phyloP scores from a whole-genome alignment of 2,329 filamentous ascomycete genomes.

The Phialemonium atrogriseum region DNA sequence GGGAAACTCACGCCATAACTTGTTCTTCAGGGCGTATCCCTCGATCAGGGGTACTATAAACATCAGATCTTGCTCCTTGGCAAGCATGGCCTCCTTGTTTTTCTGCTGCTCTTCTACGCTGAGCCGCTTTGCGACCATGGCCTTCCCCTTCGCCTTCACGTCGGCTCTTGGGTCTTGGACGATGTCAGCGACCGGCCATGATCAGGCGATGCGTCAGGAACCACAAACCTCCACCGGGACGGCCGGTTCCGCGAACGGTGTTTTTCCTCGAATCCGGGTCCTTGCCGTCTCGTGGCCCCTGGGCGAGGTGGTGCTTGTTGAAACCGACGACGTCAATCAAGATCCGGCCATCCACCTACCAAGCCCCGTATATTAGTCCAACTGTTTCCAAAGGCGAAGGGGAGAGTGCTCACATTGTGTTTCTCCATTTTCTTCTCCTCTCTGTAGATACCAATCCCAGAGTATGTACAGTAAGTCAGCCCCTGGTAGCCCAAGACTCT shows the following conservation, averaged over 20 bases:
- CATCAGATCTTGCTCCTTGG: constrained; percentile 26
- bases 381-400: too few relatives aligned
- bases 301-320: constrained; percentile 29
- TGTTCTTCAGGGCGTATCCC: constrained; percentile 38
- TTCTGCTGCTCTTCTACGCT: constrained; percentile 23
- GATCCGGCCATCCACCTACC: constrained; percentile 31
- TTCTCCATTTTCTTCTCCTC: constrained; percentile 14
- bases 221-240: too few relatives aligned
- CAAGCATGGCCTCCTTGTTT: constrained; percentile 32
- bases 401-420: too few relatives aligned
- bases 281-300: constrained; percentile 26
- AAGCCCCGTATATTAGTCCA: too few relatives aligned
- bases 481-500: constrained; percentile 33
- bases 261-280: constrained; percentile 20
- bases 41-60: constrained; percentile 32
- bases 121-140: constrained; percentile 15
- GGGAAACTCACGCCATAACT: constrained; percentile 30
- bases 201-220: too few relatives aligned
- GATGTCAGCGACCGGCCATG: too few relatives aligned
- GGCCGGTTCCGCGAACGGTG: constrained; percentile 3
- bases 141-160: neutral
- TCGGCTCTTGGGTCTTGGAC: too few relatives aligned
- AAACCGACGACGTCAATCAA: constrained; percentile 32
- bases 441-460: constrained; percentile 26
- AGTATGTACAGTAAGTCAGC: constrained; percentile 31